Conservation (phyloP, 768 basidiomycete genomes). For the Suillus variegatus region DNA sequence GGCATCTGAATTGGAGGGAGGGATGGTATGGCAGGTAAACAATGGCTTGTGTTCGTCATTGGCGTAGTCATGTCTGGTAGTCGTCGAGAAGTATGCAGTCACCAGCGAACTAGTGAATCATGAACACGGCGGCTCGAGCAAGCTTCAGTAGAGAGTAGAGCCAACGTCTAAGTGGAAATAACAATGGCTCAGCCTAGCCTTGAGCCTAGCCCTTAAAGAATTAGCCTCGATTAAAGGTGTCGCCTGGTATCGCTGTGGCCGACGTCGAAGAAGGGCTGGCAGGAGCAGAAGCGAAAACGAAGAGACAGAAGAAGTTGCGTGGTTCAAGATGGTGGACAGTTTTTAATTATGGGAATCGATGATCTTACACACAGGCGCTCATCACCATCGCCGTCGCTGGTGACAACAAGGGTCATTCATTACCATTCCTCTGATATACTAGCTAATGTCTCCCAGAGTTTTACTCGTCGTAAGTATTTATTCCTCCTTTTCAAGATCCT, state of each 20-base stretch:
- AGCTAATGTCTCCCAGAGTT: constrained; percentile 34
- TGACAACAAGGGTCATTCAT: constrained; percentile 10
- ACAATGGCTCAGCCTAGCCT: constrained; percentile 11
- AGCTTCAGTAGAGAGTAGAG: not conserved
- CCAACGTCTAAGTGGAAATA: constrained; percentile 1
- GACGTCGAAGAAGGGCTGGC: not conserved
- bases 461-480: constrained; percentile 44
- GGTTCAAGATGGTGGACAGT: constrained; percentile 12
- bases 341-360: constrained; percentile 24
- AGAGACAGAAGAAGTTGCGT: not conserved
- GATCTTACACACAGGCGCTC: constrained; percentile 11
- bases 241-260: constrained; percentile 5
- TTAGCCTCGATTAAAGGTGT: not conserved
- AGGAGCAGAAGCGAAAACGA: constrained; percentile 11
- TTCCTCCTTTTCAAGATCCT: not conserved
- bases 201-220: not conserved
- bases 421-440: not conserved
- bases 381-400: constrained; percentile 6
- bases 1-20: constrained; percentile 49
- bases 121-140: constrained; percentile 2
- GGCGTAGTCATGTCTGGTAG: constrained; percentile 22
- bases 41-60: constrained; percentile 21
- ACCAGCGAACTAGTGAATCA: not conserved
- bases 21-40: constrained; percentile 39
- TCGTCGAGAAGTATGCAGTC: not conserved